phyloP scores from a whole-genome alignment of 805 yeast genomes.

The Saccharomyces mikatae region DNA sequence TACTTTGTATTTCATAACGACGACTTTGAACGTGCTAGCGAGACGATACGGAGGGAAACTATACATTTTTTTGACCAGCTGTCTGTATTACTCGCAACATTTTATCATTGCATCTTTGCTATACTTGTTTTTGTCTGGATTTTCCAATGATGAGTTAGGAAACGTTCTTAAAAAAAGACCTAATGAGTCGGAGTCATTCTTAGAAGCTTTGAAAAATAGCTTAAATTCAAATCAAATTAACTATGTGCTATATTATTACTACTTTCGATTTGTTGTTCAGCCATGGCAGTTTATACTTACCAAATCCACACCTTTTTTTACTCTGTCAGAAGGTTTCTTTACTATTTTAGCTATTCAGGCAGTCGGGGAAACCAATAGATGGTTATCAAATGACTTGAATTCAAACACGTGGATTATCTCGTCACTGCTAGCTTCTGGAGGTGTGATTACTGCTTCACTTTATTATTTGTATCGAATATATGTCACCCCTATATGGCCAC shows the following conservation, averaged over 20 bases:
- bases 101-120: slow-evolving; percentile 72
- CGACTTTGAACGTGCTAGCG: slow-evolving; percentile 57
- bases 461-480: slow-evolving; percentile 80
- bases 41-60: slow-evolving; percentile 18
- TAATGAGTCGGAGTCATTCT: slow-evolving; percentile 19
- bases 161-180: slow-evolving; percentile 15
- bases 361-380: slow-evolving; percentile 70
- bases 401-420: slow-evolving; percentile 77
- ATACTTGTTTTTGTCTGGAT: slow-evolving; percentile 56
- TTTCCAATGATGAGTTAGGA: slow-evolving; percentile 31
- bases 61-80: slow-evolving; percentile 25
- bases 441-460: slow-evolving; percentile 64
- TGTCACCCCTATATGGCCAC: slow-evolving; percentile 61
- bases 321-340: slow-evolving; percentile 88
- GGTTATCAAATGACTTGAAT: slow-evolving; percentile 45
- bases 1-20: slow-evolving; percentile 58
- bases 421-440: slow-evolving; percentile 62
- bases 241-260: slow-evolving; percentile 27
- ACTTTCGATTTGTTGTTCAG: slow-evolving; percentile 35
- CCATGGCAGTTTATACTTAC: slow-evolving; percentile 68
- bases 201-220: slow-evolving; percentile 15
- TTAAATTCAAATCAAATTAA: slow-evolving; percentile 11
- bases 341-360: slow-evolving; percentile 88
- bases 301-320: slow-evolving; percentile 83
- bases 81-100: slow-evolving; percentile 72